Evolutionary conservation across 2,329 filamentous ascomycete species (phyloP), one percentile per base, ranked within the genome.

Genomic region (Talaromyces piceae): DNA sequence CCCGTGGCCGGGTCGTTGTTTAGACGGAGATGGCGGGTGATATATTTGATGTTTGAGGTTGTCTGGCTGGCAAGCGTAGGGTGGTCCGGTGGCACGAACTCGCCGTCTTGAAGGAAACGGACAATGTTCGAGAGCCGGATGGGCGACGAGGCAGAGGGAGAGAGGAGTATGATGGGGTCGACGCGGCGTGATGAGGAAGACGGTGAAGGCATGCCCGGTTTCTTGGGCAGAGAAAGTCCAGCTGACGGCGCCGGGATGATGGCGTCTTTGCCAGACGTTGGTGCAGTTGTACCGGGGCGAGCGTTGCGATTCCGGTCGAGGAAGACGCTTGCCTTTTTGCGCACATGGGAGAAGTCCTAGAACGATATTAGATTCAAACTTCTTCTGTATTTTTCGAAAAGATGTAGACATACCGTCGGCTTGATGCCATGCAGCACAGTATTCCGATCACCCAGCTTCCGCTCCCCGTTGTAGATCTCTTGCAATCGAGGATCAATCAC

Each of bases 71-170:
- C 74, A 47, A 81, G 73, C 7, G 77, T 73, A 66, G 76, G 54
- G 25, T 56, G 54, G 50, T 56, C 52, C 20, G 54, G 54, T 3
- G 54, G 54, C 6, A 56, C 49, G 16, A 56, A 56, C 6, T 54
- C 52, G 23, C 54, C 54, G 46, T 56, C 54, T 51, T 56, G 52
- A 9, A 56, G 54, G 47, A 56, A 56, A 4, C 52, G 43, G 65
- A 95, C 94, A 70, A 94, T 89, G 67, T 98, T 98, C 49, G 88
- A 87, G 81, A 97, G 89, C 67, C 91, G 90, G 31, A 98, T 83
- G 45, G 97, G 82, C 1, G 91, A 94, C 2, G 91, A 96, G 9
- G 91, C 93, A 1, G 91, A 97, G 1, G 93, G 93, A 0, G 93
- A 97, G 55, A 98, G 84, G 25, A 98, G 84, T 67, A 98, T 96